Evolutionary conservation across 1,284 basidiomycete species (phyloP).

Genomic region (Ustilago lituana): DNA sequence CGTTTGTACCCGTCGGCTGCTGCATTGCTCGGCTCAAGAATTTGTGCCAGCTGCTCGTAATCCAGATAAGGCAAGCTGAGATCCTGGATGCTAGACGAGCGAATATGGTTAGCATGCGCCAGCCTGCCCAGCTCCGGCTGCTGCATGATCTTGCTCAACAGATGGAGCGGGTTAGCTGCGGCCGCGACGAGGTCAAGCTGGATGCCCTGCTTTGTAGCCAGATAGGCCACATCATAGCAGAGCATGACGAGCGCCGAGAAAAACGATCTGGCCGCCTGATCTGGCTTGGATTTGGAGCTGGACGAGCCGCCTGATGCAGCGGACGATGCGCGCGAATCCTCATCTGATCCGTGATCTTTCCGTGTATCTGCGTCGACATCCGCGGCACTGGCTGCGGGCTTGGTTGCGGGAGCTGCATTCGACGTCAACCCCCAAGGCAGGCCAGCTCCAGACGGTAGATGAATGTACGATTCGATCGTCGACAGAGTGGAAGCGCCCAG

Average conservation of each 20-base stretch:
- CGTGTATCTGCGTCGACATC: neutral
- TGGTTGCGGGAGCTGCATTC: constrained; percentile 1
- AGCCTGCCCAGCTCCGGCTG: constrained; percentile 33
- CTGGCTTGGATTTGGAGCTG: constrained; percentile 26
- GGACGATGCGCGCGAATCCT: neutral
- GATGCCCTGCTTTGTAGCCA: constrained; percentile 50
- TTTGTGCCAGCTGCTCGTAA: constrained; percentile 46
- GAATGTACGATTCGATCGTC: constrained; percentile 53
- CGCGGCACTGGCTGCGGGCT: neutral
- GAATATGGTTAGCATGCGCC: constrained; percentile 36
- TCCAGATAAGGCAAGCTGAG: constrained; percentile 34
- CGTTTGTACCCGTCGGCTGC: constrained; percentile 34
- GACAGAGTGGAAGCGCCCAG: constrained; percentile 54
- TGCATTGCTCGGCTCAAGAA: constrained; percentile 38
- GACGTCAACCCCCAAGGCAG: constrained; percentile 43
- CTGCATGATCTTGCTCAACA: constrained; percentile 28
- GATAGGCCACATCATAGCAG: constrained; percentile 52
- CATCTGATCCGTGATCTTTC: neutral
- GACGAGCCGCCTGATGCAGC: neutral
- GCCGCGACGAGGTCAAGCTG: constrained; percentile 53
- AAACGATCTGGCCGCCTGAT: constrained; percentile 47
- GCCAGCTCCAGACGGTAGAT: constrained; percentile 31
- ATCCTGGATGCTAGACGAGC: constrained; percentile 22
- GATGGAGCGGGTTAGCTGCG: constrained; percentile 47
- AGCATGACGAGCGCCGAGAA: constrained; percentile 54